phyloP scores from a whole-genome alignment of 371 early-diverging fungal species.

The Rhizopus sp. region DNA sequence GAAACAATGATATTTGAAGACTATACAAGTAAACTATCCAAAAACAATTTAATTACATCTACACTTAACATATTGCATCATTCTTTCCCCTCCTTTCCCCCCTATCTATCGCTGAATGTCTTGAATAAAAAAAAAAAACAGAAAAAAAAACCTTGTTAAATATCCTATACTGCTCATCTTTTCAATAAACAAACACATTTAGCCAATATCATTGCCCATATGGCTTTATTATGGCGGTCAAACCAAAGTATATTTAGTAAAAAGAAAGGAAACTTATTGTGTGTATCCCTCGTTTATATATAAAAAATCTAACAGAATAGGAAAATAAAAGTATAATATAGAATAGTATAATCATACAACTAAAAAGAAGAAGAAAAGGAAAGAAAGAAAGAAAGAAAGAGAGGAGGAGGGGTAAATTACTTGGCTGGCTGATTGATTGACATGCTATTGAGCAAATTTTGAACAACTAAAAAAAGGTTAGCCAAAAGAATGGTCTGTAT shows the following conservation, averaged over 20 bases:
- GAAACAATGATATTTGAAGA: background rate
- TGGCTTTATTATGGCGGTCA: no score
- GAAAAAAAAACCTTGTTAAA: constrained; percentile 2
- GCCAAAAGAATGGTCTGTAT: background rate
- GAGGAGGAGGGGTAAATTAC: constrained; percentile 6
- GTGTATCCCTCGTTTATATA: background rate
- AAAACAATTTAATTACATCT: no score
- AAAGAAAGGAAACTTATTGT: background rate
- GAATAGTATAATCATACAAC: constrained; percentile 4
- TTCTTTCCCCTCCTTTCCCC: background rate
- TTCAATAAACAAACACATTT: no score
- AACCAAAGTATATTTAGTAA: background rate
- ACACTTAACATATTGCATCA: background rate
- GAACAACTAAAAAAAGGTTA: constrained; percentile 22
- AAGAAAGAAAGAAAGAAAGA: background rate
- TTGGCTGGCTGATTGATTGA: constrained; percentile 19
- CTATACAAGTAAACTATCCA: background rate
- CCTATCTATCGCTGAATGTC: background rate
- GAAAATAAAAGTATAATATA: constrained; percentile 1
- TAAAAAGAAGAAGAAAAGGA: background rate
- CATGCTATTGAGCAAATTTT: constrained; percentile 27
- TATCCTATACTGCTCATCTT: background rate
- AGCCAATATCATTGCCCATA: no score
- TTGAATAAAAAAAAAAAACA: constrained; percentile 1
- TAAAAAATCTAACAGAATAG: background rate